Percentiles rank a stretch among this genome's conserved stretches.
phyloP scores from a whole-genome alignment of 2,329 filamentous ascomycete species.

The Aureobasidium vineae region DNA sequence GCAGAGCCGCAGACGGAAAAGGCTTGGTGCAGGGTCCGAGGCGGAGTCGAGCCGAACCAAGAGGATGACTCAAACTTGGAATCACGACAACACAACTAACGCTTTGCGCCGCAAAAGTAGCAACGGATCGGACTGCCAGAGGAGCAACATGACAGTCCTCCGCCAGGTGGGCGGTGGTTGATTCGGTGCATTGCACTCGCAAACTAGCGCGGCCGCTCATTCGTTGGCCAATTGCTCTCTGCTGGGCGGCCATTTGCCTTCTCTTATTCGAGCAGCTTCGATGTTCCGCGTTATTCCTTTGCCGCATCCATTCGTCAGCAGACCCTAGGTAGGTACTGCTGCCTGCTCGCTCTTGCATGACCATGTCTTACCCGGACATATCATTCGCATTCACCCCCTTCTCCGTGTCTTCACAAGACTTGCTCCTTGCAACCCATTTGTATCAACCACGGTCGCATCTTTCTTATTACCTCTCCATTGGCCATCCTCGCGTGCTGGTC shows the following conservation, averaged over 20 bases:
- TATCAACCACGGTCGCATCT: slow-evolving; percentile 9
- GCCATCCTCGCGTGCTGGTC: background rate
- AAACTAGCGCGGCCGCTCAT: slow-evolving; percentile 22
- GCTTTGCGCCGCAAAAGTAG: slow-evolving; percentile 22
- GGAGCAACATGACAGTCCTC: background rate
- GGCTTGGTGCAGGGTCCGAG: slow-evolving; percentile 20
- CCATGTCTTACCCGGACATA: slow-evolving; percentile 23
- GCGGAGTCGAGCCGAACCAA: slow-evolving; percentile 23
- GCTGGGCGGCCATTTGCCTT: slow-evolving; percentile 13
- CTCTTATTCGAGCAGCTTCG: slow-evolving; percentile 26
- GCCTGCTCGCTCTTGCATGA: slow-evolving; percentile 24
- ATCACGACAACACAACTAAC: slow-evolving; percentile 22
- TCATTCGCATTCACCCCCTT: slow-evolving; percentile 21
- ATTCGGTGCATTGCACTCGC: slow-evolving; percentile 12
- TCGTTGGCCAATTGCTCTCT: slow-evolving; percentile 21
- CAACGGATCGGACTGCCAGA: slow-evolving; percentile 14
- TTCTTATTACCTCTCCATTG: background rate
- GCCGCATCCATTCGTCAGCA: slow-evolving; percentile 27
- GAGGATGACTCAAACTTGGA: slow-evolving; percentile 23
- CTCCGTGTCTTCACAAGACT: slow-evolving; percentile 25
- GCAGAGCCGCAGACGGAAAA: slow-evolving; percentile 21
- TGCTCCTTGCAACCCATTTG: slow-evolving; percentile 11
- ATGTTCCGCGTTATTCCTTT: slow-evolving; percentile 26
- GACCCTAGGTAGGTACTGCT: slow-evolving; percentile 25
- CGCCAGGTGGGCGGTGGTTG: slow-evolving; percentile 9